These are phyloP conservation scores for Prunus mira DNA, from an alignment of 306 rosid genomes.

Conservation along the genomic window DNA sequence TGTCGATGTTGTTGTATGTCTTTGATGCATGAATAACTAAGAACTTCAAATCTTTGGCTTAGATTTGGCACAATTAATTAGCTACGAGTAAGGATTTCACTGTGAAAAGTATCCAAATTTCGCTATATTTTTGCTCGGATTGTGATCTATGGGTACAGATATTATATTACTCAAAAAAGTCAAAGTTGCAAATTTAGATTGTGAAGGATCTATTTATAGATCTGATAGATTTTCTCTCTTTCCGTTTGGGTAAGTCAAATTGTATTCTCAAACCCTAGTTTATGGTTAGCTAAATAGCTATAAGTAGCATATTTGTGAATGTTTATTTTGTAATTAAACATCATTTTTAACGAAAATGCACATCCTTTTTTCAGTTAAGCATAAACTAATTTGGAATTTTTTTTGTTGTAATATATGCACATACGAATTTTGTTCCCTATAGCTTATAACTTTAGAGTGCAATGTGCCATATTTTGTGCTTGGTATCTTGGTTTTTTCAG, in stretches of 20 bases:
- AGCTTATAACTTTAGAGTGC: not conserved
- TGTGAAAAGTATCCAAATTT: not conserved
- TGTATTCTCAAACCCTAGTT: not conserved
- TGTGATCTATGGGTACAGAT: not conserved
- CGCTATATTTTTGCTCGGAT: not conserved
- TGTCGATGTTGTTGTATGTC: not conserved
- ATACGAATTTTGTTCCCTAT: not conserved
- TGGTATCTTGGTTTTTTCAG: constrained; percentile 25
- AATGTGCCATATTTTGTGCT: not conserved
- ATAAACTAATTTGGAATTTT: not conserved
- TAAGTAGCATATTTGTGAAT: too few relatives aligned
- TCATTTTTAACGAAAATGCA: too few relatives aligned
- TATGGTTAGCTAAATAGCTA: too few relatives aligned
- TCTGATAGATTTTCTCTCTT: not conserved
- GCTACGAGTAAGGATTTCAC: not conserved
- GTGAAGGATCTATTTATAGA: not conserved
- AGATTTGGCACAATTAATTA: not conserved
- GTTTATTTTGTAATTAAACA: too few relatives aligned
- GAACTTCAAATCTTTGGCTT: not conserved
- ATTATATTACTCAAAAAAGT: not conserved
- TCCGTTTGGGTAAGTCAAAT: constrained; percentile 2
- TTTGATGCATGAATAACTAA: not conserved
- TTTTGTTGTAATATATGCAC: not conserved
- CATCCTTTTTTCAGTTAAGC: too few relatives aligned
- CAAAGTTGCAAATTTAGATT: constrained; percentile 7